phyloP scores from a whole-genome alignment of 805 yeast species.

The Priceomyces castillae region DNA sequence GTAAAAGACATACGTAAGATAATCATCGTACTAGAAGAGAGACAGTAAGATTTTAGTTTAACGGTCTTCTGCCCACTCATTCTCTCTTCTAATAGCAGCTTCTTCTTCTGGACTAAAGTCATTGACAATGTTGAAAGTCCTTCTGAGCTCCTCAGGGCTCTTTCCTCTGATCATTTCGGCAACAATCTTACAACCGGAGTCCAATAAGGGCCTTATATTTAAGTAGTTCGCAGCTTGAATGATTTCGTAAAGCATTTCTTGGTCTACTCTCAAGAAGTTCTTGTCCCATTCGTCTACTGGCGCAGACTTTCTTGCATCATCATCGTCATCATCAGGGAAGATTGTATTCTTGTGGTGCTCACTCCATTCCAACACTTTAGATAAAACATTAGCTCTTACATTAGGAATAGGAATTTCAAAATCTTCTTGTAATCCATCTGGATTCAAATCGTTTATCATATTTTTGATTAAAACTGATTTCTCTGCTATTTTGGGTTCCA shows the following conservation, averaged over 20 bases:
- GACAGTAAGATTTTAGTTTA: too few relatives aligned
- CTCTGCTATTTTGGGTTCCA: slow-evolving; percentile 79
- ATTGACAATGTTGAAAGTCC: slow-evolving; percentile 75
- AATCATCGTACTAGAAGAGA: too few relatives aligned
- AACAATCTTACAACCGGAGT: slow-evolving; percentile 76
- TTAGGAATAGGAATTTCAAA: slow-evolving; percentile 87
- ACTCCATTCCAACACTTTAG: slow-evolving; percentile 94
- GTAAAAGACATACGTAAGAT: too few relatives aligned
- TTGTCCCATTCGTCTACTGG: slow-evolving; percentile 97
- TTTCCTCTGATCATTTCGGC: slow-evolving; percentile 83
- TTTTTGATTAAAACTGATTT: slow-evolving; percentile 82
- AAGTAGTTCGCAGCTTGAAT: slow-evolving; percentile 78
- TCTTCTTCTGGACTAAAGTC: slow-evolving; percentile 87
- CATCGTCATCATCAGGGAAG: slow-evolving; percentile 77
- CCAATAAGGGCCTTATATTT: slow-evolving; percentile 70
- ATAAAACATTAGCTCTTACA: slow-evolving; percentile 80
- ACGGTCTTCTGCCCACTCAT: slow-evolving; percentile 90
- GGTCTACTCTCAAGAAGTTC: slow-evolving; percentile 90
- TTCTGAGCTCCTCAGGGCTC: slow-evolving; percentile 76
- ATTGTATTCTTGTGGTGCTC: slow-evolving; percentile 84
- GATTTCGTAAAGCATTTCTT: slow-evolving; percentile 80
- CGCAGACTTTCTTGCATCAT: slow-evolving; percentile 80
- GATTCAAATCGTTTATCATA: slow-evolving; percentile 71
- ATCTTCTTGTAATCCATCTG: slow-evolving; percentile 61
- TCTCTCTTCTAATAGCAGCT: slow-evolving; percentile 82